These are phyloP conservation scores for Gossypium raimondii DNA, from an alignment of 345 rosid species.

Conservation along the genomic window DNA sequence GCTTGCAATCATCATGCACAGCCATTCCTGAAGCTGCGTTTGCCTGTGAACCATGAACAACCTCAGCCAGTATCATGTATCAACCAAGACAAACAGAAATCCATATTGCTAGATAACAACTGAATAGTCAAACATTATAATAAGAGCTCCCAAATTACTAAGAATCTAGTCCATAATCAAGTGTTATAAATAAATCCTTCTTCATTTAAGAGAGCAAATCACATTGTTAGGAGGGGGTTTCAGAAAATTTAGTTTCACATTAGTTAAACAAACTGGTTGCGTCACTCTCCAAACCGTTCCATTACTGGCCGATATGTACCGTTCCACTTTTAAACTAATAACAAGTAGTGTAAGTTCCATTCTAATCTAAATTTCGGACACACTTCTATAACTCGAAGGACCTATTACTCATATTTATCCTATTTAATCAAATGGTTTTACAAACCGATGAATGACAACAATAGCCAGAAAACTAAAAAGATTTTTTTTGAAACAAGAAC, in stretches of 20 bases:
- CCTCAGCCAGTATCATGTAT: neutral
- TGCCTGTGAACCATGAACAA: constrained; percentile 31
- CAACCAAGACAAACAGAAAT: constrained; percentile 1
- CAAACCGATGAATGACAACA: neutral
- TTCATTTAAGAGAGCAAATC: neutral
- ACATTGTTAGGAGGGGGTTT: neutral
- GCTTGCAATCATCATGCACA: constrained; percentile 73
- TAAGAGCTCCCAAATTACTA: neutral
- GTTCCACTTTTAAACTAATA: neutral
- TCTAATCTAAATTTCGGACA: neutral
- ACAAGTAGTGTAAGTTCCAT: too few relatives aligned
- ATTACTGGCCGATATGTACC: too few relatives aligned
- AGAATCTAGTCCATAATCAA: neutral
- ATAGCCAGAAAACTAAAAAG: neutral
- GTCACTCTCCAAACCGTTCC: neutral
- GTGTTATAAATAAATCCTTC: neutral
- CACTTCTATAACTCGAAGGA: neutral
- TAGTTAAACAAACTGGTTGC: neutral
- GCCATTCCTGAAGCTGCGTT: constrained; percentile 72
- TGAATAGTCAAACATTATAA: neutral
- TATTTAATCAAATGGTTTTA: neutral
- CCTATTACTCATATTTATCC: neutral
- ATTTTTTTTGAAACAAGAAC: neutral
- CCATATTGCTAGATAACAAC: neutral
- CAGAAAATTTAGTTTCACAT: neutral